phyloP scores from a whole-genome alignment of 495 filamentous ascomycete genomes.

The Letharia lupina region DNA sequence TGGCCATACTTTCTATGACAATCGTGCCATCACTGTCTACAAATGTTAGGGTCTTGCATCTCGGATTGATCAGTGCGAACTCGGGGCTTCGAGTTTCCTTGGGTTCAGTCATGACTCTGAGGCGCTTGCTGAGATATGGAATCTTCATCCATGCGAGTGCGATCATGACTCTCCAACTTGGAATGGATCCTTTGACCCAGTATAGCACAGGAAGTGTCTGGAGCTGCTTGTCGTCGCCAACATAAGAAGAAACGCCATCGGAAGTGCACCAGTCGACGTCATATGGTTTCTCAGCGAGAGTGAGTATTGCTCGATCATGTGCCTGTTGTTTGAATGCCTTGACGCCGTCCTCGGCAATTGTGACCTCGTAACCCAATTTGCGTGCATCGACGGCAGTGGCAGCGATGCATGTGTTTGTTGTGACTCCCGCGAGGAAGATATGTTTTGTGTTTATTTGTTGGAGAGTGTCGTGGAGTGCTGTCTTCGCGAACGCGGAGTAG shows the following conservation, averaged over 20 bases:
- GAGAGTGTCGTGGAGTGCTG: neutral
- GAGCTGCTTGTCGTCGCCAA: neutral
- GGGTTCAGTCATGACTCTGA: neutral
- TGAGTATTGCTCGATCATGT: slow-evolving; percentile 1
- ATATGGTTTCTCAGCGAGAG: neutral
- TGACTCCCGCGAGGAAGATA: neutral
- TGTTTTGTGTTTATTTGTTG: neutral
- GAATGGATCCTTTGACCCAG: neutral
- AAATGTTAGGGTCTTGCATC: neutral
- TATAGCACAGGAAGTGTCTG: neutral
- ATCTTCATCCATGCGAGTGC: neutral
- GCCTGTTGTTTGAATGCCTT: neutral
- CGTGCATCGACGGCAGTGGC: no score
- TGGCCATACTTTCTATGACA: neutral
- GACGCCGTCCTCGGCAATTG: neutral
- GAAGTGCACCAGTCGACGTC: neutral
- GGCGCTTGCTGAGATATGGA: neutral
- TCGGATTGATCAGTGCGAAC: neutral
- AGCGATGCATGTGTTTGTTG: neutral
- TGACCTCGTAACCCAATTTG: neutral
- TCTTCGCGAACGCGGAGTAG: neutral
- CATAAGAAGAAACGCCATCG: neutral
- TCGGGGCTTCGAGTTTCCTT: neutral
- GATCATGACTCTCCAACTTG: neutral
- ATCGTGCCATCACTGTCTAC: neutral